These are phyloP conservation scores for Quillaja saponaria DNA, from an alignment of 306 rosid species.

Conservation along the genomic window DNA sequence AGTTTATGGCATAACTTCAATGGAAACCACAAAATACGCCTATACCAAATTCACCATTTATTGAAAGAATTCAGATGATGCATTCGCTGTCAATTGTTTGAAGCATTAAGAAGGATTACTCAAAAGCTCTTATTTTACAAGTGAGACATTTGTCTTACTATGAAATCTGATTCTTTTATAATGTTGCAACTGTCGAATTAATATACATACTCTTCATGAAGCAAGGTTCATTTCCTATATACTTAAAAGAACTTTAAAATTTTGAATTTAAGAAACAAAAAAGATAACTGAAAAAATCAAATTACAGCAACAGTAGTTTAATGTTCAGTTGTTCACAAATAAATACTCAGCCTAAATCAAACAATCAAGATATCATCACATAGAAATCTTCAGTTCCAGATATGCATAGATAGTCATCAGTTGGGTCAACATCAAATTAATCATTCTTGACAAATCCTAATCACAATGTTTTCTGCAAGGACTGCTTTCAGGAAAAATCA, in stretches of 20 bases:
- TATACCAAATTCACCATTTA: neutral
- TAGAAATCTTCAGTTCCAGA: neutral
- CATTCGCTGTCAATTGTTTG: slow-evolving; percentile 1
- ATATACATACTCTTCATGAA: neutral
- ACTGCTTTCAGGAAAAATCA: slow-evolving; percentile 11
- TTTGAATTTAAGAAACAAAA: too few species aligned
- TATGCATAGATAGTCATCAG: neutral
- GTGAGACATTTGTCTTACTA: neutral
- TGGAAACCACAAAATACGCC: neutral
- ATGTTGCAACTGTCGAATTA: neutral
- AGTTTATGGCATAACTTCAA: neutral
- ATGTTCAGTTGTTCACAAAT: neutral
- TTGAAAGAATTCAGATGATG: neutral
- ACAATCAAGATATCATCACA: neutral
- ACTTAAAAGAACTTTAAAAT: too few species aligned
- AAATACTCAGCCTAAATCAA: neutral
- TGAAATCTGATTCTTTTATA: slow-evolving; percentile 4
- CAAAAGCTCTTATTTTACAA: slow-evolving; percentile 3
- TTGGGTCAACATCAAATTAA: slow-evolving; percentile 1
- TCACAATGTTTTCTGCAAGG: slow-evolving; percentile 5
- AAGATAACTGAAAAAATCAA: too few species aligned
- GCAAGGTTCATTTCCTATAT: neutral
- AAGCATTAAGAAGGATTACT: slow-evolving; percentile 5
- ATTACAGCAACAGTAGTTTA: too few species aligned
- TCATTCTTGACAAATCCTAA: neutral